Evolutionary conservation across 768 basidiomycete genomes (phyloP).

Genomic region (Leccinellum rugosiceps): DNA sequence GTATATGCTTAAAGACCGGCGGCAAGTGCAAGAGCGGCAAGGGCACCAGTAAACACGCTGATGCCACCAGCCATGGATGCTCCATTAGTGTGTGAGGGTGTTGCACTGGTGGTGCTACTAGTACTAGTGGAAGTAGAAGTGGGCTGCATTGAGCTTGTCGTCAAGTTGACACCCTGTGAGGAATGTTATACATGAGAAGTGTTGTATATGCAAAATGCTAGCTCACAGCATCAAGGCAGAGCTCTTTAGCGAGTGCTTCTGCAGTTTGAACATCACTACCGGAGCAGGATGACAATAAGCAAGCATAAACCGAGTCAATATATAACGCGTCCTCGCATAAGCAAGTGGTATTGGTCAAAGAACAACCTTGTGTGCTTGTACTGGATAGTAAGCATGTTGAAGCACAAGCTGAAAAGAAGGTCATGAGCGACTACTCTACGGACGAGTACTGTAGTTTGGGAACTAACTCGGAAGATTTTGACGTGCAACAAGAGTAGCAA

Average conservation of each 20-base stretch:
- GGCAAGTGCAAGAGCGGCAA: slow-evolving; percentile 10
- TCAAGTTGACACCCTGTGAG: slow-evolving; percentile 53
- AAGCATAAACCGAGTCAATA: slow-evolving; percentile 42
- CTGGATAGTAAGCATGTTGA: slow-evolving; percentile 42
- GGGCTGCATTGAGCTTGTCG: slow-evolving; percentile 14
- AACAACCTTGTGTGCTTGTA: slow-evolving; percentile 46
- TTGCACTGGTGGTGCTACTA: neutral
- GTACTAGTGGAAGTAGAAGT: slow-evolving; percentile 2
- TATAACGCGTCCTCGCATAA: slow-evolving; percentile 52
- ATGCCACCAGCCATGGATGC: slow-evolving; percentile 5
- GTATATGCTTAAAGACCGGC: slow-evolving; percentile 10
- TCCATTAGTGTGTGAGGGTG: slow-evolving; percentile 5
- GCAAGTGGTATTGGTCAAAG: slow-evolving; percentile 49
- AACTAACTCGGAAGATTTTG: slow-evolving; percentile 25
- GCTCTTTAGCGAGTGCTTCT: slow-evolving; percentile 35
- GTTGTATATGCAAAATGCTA: neutral
- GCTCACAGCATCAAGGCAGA: slow-evolving; percentile 52
- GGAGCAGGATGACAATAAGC: slow-evolving; percentile 47
- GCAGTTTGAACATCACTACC: slow-evolving; percentile 46
- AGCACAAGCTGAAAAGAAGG: slow-evolving; percentile 46
- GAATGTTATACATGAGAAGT: neutral
- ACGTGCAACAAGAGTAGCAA: slow-evolving; percentile 18
- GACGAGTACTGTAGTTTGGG: neutral
- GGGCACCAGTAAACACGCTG: slow-evolving; percentile 8
- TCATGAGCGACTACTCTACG: neutral